Conservation (phyloP, 306 rosid genomes). For the Sicyos baderoa region DNA sequence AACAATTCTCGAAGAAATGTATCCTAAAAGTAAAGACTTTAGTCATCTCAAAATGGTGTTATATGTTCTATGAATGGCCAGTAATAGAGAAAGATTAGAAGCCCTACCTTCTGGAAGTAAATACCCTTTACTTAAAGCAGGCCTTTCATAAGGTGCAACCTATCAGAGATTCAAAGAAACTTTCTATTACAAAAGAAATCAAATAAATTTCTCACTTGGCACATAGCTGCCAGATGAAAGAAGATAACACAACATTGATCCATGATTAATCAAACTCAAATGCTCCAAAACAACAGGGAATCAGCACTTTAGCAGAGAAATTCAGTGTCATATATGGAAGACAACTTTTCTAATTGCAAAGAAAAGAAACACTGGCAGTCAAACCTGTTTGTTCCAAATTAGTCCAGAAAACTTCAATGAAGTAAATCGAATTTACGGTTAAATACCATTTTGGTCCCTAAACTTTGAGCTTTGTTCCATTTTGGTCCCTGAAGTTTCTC, state of each 20-base stretch:
- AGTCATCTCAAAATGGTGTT: not conserved
- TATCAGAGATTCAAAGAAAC: slow-evolving; percentile 32
- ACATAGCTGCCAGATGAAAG: not conserved
- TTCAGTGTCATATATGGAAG: not conserved
- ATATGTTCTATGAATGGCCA: not conserved
- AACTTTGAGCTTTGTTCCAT: too few relatives aligned
- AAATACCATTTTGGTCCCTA: too few relatives aligned
- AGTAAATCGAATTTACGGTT: too few relatives aligned
- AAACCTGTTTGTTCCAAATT: not conserved
- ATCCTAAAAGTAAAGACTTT: not conserved
- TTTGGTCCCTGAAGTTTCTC: too few relatives aligned
- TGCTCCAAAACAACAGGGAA: not conserved
- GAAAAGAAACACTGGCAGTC: not conserved
- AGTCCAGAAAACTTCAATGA: not conserved
- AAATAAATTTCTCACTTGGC: slow-evolving; percentile 5
- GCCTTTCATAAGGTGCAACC: slow-evolving; percentile 98
- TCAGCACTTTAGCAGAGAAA: not conserved
- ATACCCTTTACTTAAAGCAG: slow-evolving; percentile 95
- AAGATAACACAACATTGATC: not conserved
- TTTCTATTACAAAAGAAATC: slow-evolving; percentile 12
- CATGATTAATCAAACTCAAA: not conserved
- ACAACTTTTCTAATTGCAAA: not conserved
- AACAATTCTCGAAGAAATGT: not conserved
- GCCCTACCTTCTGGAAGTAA: slow-evolving; percentile 84
- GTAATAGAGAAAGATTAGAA: slow-evolving; percentile 20